These are phyloP conservation scores for Cladosporium phlei DNA, from an alignment of 2,329 filamentous ascomycete genomes.

Conservation along the genomic window DNA sequence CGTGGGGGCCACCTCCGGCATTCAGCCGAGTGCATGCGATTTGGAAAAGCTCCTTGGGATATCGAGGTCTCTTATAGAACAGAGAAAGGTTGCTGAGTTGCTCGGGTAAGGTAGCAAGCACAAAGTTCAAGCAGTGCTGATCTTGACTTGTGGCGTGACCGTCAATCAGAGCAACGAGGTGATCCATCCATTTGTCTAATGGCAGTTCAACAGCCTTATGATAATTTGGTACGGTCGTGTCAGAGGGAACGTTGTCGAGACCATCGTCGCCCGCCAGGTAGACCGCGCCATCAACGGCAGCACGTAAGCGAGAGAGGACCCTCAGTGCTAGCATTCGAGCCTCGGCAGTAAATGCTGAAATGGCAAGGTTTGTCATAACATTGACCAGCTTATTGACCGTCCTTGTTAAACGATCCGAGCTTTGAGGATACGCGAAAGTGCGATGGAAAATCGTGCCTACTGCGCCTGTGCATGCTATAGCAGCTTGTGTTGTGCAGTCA, in stretches of 20 bases:
- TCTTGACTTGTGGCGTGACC: slow-evolving; percentile 9
- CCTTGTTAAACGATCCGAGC: slow-evolving; percentile 3
- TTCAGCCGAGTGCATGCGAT: slow-evolving; percentile 6
- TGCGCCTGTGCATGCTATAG: slow-evolving; percentile 1
- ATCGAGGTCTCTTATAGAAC: slow-evolving; percentile 67
- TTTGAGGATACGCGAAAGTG: slow-evolving; percentile 10
- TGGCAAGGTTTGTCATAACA: slow-evolving; percentile 8
- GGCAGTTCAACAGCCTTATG: slow-evolving; percentile 11
- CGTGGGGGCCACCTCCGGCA: slow-evolving; percentile 5
- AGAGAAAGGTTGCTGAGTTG: slow-evolving; percentile 87
- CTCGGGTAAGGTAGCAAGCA: slow-evolving; percentile 77
- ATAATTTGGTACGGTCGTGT: slow-evolving; percentile 3
- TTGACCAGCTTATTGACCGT: slow-evolving; percentile 10
- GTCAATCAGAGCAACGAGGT: slow-evolving; percentile 12
- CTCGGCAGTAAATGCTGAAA: slow-evolving; percentile 3
- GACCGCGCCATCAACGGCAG: slow-evolving; percentile 19
- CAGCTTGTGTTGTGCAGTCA: slow-evolving; percentile 3
- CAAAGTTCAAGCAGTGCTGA: slow-evolving; percentile 91
- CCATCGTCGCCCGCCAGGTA: slow-evolving; percentile 14
- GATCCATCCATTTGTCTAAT: slow-evolving; percentile 15
- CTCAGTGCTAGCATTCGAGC: slow-evolving; percentile 10
- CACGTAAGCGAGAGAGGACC: slow-evolving; percentile 19
- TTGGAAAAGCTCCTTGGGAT: slow-evolving; percentile 62
- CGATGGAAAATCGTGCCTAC: slow-evolving; percentile 10
- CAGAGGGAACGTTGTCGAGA: background rate